These are phyloP conservation scores for Purpureocillium lavendulum DNA, from an alignment of 2,329 filamentous ascomycete genomes.

Conservation along the genomic window DNA sequence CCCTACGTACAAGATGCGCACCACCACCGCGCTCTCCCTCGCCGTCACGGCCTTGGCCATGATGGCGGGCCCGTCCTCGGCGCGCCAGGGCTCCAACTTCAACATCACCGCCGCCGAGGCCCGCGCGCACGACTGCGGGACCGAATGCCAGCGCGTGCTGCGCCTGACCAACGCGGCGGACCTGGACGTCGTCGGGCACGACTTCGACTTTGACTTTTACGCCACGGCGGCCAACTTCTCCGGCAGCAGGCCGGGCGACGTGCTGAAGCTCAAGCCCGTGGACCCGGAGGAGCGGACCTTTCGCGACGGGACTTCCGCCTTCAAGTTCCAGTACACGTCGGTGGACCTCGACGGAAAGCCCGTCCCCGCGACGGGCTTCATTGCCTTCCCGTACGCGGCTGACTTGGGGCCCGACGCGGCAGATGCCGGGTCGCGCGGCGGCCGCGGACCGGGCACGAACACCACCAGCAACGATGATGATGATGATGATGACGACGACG, in stretches of 20 bases:
- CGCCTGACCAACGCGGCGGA: slow-evolving; percentile 1
- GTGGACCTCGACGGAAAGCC: neutral
- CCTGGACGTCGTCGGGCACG: neutral
- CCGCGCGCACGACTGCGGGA: slow-evolving; percentile 4
- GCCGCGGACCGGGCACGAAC: too few relatives aligned
- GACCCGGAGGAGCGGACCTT: neutral
- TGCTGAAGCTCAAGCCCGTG: slow-evolving; percentile 1
- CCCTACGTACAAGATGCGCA: neutral
- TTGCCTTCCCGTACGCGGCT: slow-evolving; percentile 6
- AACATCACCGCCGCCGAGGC: slow-evolving; percentile 1
- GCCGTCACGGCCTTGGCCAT: neutral
- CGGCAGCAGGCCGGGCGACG: neutral
- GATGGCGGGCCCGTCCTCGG: slow-evolving; percentile 1
- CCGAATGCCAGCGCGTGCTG: slow-evolving; percentile 4
- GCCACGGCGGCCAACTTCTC: slow-evolving; percentile 1
- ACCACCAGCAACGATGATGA: too few relatives aligned
- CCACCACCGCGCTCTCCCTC: too few relatives aligned
- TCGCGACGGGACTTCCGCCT: neutral
- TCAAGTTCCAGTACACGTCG: slow-evolving; percentile 3
- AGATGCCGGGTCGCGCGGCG: too few relatives aligned
- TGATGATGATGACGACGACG: too few relatives aligned
- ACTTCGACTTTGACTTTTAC: slow-evolving; percentile 4
- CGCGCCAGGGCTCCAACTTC: slow-evolving; percentile 3
- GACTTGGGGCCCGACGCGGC: too few relatives aligned
- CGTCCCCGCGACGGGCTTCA: slow-evolving; percentile 8